Evolutionary conservation across 768 basidiomycete species (phyloP).

Genomic region (Daedaleopsis sinensis): DNA sequence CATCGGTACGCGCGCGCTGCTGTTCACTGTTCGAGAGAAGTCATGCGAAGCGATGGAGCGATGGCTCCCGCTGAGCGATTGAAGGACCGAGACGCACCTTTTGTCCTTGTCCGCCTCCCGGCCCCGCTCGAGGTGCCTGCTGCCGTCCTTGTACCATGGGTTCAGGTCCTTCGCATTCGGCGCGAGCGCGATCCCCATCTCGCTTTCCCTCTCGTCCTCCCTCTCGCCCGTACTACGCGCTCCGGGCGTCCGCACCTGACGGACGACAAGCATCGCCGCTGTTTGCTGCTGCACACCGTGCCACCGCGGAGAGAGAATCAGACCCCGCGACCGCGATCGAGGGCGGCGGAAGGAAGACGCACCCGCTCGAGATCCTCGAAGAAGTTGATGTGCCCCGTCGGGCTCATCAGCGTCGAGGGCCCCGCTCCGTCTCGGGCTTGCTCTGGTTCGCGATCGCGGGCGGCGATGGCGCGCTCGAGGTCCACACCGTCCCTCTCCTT

Average conservation of each 20-base stretch:
- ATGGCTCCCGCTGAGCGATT: neutral
- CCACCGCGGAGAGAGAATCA: neutral
- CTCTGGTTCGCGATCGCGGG: no score
- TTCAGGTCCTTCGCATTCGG: constrained; percentile 77
- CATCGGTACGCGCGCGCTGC: no score
- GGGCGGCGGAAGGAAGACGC: constrained; percentile 11
- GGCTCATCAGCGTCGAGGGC: constrained; percentile 43
- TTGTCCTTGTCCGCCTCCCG: constrained; percentile 27
- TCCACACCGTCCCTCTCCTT: constrained; percentile 36
- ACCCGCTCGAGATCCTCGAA: constrained; percentile 84
- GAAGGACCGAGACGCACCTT: constrained; percentile 22
- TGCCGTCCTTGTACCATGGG: constrained; percentile 67
- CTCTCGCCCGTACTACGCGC: no score
- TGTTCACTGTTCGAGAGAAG: no score
- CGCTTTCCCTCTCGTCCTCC: constrained; percentile 40
- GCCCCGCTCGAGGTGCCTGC: constrained; percentile 15
- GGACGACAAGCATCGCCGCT: neutral
- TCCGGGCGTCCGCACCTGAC: no score
- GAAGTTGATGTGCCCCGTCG: constrained; percentile 77
- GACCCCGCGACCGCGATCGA: neutral
- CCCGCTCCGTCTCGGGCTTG: constrained; percentile 20
- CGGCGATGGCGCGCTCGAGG: constrained; percentile 19
- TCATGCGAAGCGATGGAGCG: no score
- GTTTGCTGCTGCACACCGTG: neutral
- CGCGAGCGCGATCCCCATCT: constrained; percentile 74